A percentile compares a stretch with the other conserved stretches of the same genome.
Conservation (phyloP, 345 rosid genomes). For the Litchi chinensis region DNA sequence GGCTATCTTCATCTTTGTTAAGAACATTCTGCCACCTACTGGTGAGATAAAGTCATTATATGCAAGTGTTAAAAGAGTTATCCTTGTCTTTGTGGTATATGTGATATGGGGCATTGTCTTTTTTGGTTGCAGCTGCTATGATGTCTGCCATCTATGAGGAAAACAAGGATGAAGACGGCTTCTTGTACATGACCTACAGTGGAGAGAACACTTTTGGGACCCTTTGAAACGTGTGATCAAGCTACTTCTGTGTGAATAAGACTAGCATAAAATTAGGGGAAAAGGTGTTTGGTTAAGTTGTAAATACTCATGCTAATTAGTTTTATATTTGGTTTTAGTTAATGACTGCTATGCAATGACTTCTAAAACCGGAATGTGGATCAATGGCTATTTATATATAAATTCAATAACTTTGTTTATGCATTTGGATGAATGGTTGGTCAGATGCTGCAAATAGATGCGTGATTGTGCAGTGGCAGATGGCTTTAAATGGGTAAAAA, state of each 20-base stretch:
- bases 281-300: slow-evolving; percentile 29
- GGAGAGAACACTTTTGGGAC: slow-evolving; percentile 95
- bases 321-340: slow-evolving; percentile 14
- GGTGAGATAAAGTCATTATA: slow-evolving; percentile 41
- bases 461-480: neutral
- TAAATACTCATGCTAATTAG: slow-evolving; percentile 31
- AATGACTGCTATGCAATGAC: neutral
- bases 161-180: slow-evolving; percentile 96
- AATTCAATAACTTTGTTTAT: neutral
- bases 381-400: neutral
- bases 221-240: slow-evolving; percentile 29
- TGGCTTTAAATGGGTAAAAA: neutral
- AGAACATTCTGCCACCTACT: slow-evolving; percentile 74
- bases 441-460: neutral
- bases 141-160: slow-evolving; percentile 95
- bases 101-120: neutral
- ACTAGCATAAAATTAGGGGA: neutral
- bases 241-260: slow-evolving; percentile 20
- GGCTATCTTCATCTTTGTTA: slow-evolving; percentile 81
- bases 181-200: slow-evolving; percentile 97
- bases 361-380: neutral
- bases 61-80: neutral
- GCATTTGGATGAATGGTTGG: neutral
- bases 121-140: slow-evolving; percentile 68
- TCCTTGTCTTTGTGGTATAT: neutral